Evolutionary conservation across 1,284 basidiomycete species (phyloP).

Genomic region (Coriolopsis trogii): DNA sequence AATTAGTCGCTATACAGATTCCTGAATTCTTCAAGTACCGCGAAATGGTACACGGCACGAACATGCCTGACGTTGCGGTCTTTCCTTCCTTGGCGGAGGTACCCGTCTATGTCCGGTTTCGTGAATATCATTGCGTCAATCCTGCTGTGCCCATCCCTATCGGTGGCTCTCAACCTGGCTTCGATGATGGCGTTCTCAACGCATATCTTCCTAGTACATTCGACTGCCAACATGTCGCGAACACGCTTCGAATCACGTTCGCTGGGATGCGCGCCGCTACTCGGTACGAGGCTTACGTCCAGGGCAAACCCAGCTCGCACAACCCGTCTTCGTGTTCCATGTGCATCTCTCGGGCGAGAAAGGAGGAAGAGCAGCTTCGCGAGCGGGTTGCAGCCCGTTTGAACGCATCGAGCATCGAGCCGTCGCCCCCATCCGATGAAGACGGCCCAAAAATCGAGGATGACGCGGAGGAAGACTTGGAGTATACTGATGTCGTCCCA

Average conservation of each 20-base stretch:
- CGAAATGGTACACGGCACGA: constrained; percentile 29
- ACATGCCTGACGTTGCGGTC: constrained; percentile 18
- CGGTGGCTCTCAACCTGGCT: constrained; percentile 28
- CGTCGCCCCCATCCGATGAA: constrained; percentile 5
- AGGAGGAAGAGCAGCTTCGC: constrained; percentile 29
- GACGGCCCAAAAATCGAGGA: constrained; percentile 25
- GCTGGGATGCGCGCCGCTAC: constrained; percentile 8
- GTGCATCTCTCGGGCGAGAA: constrained; percentile 26
- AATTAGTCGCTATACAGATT: constrained; percentile 30
- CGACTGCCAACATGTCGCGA: constrained; percentile 29
- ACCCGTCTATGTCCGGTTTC: constrained; percentile 57
- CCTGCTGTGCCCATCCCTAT: constrained; percentile 38
- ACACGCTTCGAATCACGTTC: constrained; percentile 21
- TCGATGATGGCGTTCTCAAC: constrained; percentile 53
- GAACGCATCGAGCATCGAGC: not conserved
- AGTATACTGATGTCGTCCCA: too few relatives aligned
- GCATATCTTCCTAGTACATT: constrained; percentile 52
- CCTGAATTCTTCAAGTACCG: constrained; percentile 39
- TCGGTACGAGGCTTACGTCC: constrained; percentile 40
- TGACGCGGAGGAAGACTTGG: constrained; percentile 1
- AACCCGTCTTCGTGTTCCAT: constrained; percentile 42
- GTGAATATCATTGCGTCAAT: constrained; percentile 56
- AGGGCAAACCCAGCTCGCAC: constrained; percentile 43
- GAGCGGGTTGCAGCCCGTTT: constrained; percentile 11
- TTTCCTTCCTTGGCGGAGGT: constrained; percentile 17